A percentile compares a stretch with the other conserved stretches of the same genome.
Conservation (phyloP, 768 basidiomycete genomes). For the Russula olivacea region DNA sequence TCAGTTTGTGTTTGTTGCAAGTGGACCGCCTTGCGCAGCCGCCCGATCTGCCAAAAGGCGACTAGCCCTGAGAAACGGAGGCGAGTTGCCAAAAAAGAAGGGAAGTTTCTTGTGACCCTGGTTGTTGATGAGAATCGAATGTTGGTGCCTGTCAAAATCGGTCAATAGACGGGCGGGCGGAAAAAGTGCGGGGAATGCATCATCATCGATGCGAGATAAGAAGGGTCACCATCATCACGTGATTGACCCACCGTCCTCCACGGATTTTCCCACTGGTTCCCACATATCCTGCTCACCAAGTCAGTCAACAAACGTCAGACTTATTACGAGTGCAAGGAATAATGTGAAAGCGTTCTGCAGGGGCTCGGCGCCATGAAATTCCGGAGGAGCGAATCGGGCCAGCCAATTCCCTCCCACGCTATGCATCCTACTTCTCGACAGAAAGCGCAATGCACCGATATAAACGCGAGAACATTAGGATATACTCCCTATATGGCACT, state of each 20-base stretch:
- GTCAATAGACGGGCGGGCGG: no score
- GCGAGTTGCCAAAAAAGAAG: neutral
- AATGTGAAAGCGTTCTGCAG: neutral
- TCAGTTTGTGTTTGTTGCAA: constrained; percentile 6
- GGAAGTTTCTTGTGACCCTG: neutral
- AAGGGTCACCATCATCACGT: constrained; percentile 11
- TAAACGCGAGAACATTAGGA: constrained; percentile 3
- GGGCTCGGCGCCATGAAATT: neutral
- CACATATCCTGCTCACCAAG: neutral
- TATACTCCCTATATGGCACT: neutral
- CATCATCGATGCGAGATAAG: no score
- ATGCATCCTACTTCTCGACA: neutral
- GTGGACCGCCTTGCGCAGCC: constrained; percentile 1
- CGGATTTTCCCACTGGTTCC: neutral
- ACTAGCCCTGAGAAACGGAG: constrained; percentile 6
- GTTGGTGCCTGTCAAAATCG: constrained; percentile 17
- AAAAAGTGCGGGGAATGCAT: neutral
- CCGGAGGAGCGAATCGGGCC: neutral
- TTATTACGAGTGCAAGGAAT: neutral
- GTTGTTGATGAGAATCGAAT: constrained; percentile 1
- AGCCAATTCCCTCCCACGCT: neutral
- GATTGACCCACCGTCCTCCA: neutral
- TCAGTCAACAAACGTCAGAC: neutral
- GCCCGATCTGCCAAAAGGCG: neutral
- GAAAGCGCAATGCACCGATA: neutral